phyloP scores from a whole-genome alignment of 179 eudicot genomes.

The Kewa caespitosa region DNA sequence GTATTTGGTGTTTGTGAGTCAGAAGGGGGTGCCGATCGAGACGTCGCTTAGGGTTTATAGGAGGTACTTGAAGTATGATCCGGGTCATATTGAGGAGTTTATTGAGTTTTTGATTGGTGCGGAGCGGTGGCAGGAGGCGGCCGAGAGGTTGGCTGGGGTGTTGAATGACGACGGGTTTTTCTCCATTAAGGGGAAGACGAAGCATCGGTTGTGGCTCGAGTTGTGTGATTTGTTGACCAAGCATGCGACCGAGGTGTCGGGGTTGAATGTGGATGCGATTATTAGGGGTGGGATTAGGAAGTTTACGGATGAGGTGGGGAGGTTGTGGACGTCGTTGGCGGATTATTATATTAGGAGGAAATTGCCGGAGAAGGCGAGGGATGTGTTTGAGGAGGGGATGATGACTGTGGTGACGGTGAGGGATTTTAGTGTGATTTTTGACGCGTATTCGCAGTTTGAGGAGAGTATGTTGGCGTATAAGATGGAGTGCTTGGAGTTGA shows the following conservation, averaged over 20 bases:
- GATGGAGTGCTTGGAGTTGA: slow-evolving; percentile 63
- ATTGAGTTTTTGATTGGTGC: slow-evolving; percentile 75
- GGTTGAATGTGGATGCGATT: slow-evolving; percentile 93
- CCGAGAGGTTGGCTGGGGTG: slow-evolving; percentile 92
- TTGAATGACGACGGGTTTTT: slow-evolving; percentile 75
- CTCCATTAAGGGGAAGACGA: slow-evolving; percentile 86
- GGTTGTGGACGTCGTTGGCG: slow-evolving; percentile 88
- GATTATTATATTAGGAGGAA: slow-evolving; percentile 86
- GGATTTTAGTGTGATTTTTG: slow-evolving; percentile 89
- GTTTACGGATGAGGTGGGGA: slow-evolving; percentile 95
- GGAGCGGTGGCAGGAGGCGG: slow-evolving; percentile 82
- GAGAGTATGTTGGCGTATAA: slow-evolving; percentile 80
- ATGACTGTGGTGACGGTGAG: slow-evolving; percentile 83
- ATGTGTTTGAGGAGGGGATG: slow-evolving; percentile 94
- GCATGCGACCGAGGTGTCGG: slow-evolving; percentile 76
- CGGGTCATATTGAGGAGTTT: slow-evolving; percentile 82
- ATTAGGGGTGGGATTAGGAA: slow-evolving; percentile 91
- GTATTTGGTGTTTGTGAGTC: slow-evolving; percentile 76
- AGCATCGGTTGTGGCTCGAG: slow-evolving; percentile 84
- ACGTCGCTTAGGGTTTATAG: slow-evolving; percentile 89
- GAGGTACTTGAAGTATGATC: slow-evolving; percentile 86
- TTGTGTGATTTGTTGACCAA: slow-evolving; percentile 85
- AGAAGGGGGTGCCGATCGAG: slow-evolving; percentile 86
- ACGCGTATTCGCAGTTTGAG: slow-evolving; percentile 93
- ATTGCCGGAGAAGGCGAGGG: slow-evolving; percentile 84